Evolutionary conservation across 2,329 filamentous ascomycete genomes (phyloP), one percentile per base, ranked within the genome.

Genomic region (Exophiala xenobiotica): DNA sequence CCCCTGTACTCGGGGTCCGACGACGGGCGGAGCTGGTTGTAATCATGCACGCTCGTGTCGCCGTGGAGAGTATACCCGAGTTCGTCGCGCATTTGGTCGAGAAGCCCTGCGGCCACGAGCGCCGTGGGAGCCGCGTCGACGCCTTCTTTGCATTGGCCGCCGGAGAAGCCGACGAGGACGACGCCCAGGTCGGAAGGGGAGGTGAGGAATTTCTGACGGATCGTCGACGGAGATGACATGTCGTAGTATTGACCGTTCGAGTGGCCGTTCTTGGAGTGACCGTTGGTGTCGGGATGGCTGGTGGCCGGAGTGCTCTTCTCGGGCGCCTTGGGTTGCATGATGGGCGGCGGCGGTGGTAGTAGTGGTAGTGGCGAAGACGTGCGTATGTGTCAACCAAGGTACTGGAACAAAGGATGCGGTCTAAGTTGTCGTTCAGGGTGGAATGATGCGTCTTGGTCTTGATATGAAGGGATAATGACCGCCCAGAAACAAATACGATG

Each of bases 121-220:
- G 90, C 92, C 63, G 86, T 84, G 24, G 93, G 93, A 5, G 88
- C 93, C 12, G 87, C 88, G 67, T 97, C 93, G 61, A 96, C 92
- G 62, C 93, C 93, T 33, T 85, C 78, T 74, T 97, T 96, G 75
- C 86, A 86, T 89, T 95, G 93, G 51, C 93, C 93, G 61, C 92
- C 92, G 47, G 90, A 95, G 77, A 97, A 99, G 57, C 92, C 92
- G 29, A 97, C 93, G 43, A 92, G 90, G 29, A 97, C 90, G 50
- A 99, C 81, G 57, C 92, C 93, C 59, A 99, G 79, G 65, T 97
- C 85, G 66, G 88, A 79, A 24, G 84, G 81, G 66, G 85, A 79
- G 58, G 85, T 78, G 62, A 97, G 86, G 75, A 96, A 97, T 67
- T 87, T 90, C 54, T 82, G 78, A 42, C 75, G 67, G 56, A 84